Conservation (phyloP, 768 basidiomycete species). For the Gloeostereum incarnatum region DNA sequence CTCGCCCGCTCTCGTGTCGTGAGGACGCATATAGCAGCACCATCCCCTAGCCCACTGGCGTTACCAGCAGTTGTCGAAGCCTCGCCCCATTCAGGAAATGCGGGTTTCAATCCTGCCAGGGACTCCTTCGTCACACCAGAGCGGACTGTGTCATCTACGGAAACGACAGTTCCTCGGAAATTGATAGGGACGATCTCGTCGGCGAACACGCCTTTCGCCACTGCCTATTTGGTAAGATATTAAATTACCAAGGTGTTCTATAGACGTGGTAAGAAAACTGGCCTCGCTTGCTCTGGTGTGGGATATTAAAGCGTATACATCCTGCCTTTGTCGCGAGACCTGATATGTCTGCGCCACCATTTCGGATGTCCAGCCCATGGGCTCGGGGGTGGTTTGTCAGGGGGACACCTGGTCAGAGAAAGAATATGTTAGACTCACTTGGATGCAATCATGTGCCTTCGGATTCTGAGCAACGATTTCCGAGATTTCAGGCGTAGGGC, state of each 20-base stretch:
- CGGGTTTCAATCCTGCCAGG: conserved; percentile 74
- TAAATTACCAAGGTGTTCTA: neutral
- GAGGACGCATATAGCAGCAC: conserved; percentile 78
- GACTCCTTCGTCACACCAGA: conserved; percentile 73
- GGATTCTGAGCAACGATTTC: conserved; percentile 47
- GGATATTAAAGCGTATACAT: conserved; percentile 83
- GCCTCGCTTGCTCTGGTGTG: conserved; percentile 74
- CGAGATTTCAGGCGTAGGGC: conserved; percentile 63
- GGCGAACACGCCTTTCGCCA: conserved; percentile 62
- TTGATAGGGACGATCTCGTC: conserved; percentile 88
- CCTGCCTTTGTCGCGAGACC: conserved; percentile 76
- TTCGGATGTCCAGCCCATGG: conserved; percentile 95
- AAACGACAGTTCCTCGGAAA: conserved; percentile 54
- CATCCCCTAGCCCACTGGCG: conserved; percentile 86
- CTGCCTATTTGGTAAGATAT: conserved; percentile 32
- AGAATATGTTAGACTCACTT: conserved; percentile 30
- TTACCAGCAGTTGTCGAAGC: conserved; percentile 75
- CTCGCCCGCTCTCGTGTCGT: conserved; percentile 75
- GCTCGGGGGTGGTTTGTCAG: conserved; percentile 27
- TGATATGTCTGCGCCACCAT: conserved; percentile 77
- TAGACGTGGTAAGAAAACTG: conserved; percentile 3
- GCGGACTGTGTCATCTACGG: conserved; percentile 83
- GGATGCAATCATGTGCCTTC: conserved; percentile 68
- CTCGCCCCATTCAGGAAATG: conserved; percentile 74
- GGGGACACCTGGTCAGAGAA: neutral